Evolutionary conservation across 139 green algal genomes (phyloP), one percentile per base, ranked within the genome.

Genomic region (Haematococcus sp.): DNA sequence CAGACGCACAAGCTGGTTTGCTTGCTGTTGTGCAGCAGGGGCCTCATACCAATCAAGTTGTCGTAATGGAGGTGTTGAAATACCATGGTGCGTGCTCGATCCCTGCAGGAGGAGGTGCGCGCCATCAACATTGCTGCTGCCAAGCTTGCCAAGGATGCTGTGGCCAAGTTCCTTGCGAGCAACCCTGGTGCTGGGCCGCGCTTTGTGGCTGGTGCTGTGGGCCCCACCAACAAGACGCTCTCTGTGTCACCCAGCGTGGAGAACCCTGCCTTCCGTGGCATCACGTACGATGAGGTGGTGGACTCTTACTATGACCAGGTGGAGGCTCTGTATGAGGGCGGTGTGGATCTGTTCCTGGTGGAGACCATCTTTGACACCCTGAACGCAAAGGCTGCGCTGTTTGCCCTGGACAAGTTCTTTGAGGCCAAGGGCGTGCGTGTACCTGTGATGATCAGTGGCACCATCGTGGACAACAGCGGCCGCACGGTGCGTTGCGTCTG

Each of bases 281-380:
- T 93, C 83, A 98, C 94, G 0, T 99, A 94, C 66, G 95, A 99
- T 61, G 95, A 98, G 87, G 89, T 99, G 34, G 93, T 96, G 65
- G 77, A 90, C 32, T 89, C 94, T 0, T 99, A 99, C 89, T 95
- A 92, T 73, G 84, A 96, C 81, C 95, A 99, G 87, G 81, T 86
- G 13, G 73, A 87, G 54, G 94, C 84, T 1, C 87, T 99, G 81
- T 84, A 92, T 30, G 92, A 92, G 35, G 95, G 93, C 25, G 95
- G 95, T n/a, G 91, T 97, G 31, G 95, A 99, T 82, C 28, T 99
- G 80, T 94, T 99, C 74, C 81, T 99, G 71, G 93, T 99, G 70
- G 95, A 99, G 88, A 99, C 95, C 40, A 98, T 99, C 85, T 99
- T 99, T 70, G 95, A 99, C 88, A 98, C 95, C 13, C 84, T 97